A percentile compares a stretch with the other conserved stretches of the same genome.
Conservation (phyloP, 2,329 filamentous ascomycete genomes). For the Trichoderma afroharzianum region DNA sequence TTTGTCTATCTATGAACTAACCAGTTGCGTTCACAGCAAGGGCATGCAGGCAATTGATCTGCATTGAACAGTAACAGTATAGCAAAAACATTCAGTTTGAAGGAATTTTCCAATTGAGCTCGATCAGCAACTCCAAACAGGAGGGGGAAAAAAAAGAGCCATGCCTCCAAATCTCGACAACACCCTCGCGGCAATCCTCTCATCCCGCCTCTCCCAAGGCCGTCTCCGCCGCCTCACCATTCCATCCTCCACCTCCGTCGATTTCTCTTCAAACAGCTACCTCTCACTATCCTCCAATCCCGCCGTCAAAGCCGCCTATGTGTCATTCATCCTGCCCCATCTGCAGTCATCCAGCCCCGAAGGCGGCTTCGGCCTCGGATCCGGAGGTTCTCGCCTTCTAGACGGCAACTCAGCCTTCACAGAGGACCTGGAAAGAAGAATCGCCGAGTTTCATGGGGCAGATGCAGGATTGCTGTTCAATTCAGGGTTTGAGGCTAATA, state of each 20-base stretch:
- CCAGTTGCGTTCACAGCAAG: background rate
- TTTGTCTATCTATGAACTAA: background rate
- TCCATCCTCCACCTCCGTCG: constrained; percentile 63
- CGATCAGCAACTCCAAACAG: background rate
- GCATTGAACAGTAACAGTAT: background rate
- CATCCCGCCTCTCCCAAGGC: constrained; percentile 30
- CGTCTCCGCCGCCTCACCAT: constrained; percentile 47
- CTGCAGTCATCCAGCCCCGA: constrained; percentile 26
- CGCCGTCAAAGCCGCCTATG: constrained; percentile 59
- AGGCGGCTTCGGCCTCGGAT: constrained; percentile 36
- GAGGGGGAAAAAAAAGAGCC: background rate
- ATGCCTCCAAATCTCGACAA: constrained; percentile 27
- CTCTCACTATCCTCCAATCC: constrained; percentile 65
- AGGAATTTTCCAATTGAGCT: background rate
- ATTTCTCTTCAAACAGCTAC: constrained; percentile 77
- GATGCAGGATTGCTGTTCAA: constrained; percentile 49
- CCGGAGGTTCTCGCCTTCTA: constrained; percentile 50
- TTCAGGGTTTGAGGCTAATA: constrained; percentile 64
- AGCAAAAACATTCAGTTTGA: background rate
- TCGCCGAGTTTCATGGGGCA: constrained; percentile 47
- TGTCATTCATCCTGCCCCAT: constrained; percentile 45
- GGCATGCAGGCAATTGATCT: background rate
- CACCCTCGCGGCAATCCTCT: constrained; percentile 27
- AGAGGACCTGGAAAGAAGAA: constrained; percentile 43
- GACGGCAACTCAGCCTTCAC: constrained; percentile 48